A percentile compares a stretch with the other conserved stretches of the same genome.
Evolutionary conservation across 257 asterid genomes (phyloP).

Genomic region (Mentha longifolia): DNA sequence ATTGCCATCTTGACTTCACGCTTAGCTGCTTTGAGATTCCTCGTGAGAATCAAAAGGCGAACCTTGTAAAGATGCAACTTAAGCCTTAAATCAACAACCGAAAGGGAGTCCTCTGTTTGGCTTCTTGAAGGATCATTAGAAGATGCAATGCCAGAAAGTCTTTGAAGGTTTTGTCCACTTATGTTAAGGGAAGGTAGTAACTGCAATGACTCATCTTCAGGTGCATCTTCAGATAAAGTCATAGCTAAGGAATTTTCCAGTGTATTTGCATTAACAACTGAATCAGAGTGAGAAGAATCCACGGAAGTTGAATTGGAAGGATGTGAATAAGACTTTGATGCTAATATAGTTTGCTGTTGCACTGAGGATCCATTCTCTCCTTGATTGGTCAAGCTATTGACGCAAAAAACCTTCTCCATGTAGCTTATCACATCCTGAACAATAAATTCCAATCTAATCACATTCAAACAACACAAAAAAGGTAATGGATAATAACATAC

Average conservation of each 20-base stretch:
- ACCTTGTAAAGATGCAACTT: slow-evolving; percentile 84
- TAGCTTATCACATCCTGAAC: slow-evolving; percentile 87
- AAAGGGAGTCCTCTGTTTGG: slow-evolving; percentile 64
- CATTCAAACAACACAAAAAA: slow-evolving; percentile 1
- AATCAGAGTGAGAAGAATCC: slow-evolving; percentile 60
- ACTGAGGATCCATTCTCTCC: slow-evolving; percentile 60
- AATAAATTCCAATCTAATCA: slow-evolving; percentile 34
- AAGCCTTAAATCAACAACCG: slow-evolving; percentile 65
- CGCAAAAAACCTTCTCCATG: slow-evolving; percentile 79
- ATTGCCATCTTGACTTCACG: slow-evolving; percentile 93
- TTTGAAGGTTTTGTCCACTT: slow-evolving; percentile 49
- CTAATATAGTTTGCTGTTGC: slow-evolving; percentile 48
- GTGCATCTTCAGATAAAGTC: slow-evolving; percentile 76
- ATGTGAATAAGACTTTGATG: slow-evolving; percentile 57
- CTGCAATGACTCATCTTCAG: slow-evolving; percentile 75
- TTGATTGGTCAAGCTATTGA: slow-evolving; percentile 60
- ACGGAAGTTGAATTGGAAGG: slow-evolving; percentile 48
- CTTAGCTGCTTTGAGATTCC: slow-evolving; percentile 88
- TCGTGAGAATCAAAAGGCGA: slow-evolving; percentile 67
- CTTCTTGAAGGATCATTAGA: slow-evolving; percentile 53
- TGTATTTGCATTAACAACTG: slow-evolving; percentile 47
- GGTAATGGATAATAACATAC: no score
- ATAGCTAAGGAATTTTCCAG: slow-evolving; percentile 64
- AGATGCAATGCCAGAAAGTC: slow-evolving; percentile 61
- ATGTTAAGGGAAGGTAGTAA: slow-evolving; percentile 69